Percentiles rank a stretch among this genome's conserved stretches.
Conservation (phyloP, 2,329 filamentous ascomycete genomes). For the Claviceps pazoutovae region DNA sequence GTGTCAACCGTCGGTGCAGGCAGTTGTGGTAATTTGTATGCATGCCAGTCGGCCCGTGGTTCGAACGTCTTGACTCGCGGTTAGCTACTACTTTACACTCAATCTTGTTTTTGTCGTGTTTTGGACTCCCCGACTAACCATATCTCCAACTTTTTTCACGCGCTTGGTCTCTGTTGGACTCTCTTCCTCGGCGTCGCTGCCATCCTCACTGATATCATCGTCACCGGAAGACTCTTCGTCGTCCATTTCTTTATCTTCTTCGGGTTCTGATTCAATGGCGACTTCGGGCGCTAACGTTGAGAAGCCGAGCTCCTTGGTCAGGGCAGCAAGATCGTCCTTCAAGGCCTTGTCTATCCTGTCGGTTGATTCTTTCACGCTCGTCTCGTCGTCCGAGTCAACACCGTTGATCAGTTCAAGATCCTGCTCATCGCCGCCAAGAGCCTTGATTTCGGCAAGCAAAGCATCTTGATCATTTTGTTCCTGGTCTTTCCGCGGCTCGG, state of each 20-base stretch:
- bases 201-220: conserved; percentile 15
- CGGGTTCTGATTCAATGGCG: conserved; percentile 23
- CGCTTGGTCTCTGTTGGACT: conserved; percentile 12
- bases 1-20: conserved; percentile 32
- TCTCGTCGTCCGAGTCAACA: conserved; percentile 28
- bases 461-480: conserved; percentile 19
- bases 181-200: conserved; percentile 18
- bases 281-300: conserved; percentile 20
- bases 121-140: conserved; percentile 17
- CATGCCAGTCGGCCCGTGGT: conserved; percentile 44
- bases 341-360: conserved; percentile 27
- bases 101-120: not conserved
- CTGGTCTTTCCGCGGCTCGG: conserved; percentile 11
- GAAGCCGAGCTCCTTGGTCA: conserved; percentile 27
- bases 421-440: conserved; percentile 50
- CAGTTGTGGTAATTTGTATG: conserved; percentile 27
- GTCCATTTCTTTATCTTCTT: conserved; percentile 18
- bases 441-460: conserved; percentile 49
- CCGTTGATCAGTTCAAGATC: conserved; percentile 48
- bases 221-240: conserved; percentile 15
- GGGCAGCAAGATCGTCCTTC: conserved; percentile 21
- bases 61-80: conserved; percentile 35
- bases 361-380: conserved; percentile 16
- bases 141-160: conserved; percentile 16
- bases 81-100: conserved; percentile 16